Conservation (phyloP, 495 filamentous ascomycete species). For the Penicillium egyptiacum region DNA sequence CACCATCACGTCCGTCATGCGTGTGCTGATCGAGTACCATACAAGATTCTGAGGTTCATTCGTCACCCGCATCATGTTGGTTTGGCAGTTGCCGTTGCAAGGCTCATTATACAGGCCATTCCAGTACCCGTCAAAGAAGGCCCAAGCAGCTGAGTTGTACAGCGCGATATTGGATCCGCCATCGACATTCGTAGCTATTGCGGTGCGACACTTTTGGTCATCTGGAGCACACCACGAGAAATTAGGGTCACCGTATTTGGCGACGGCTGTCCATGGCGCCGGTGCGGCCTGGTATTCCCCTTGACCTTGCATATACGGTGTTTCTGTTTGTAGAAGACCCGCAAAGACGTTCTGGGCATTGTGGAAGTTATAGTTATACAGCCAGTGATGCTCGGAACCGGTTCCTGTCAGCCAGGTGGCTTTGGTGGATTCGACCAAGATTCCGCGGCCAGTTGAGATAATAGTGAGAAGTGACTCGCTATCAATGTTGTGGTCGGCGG, state of each 20-base stretch:
- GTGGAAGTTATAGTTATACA: slow-evolving; percentile 54
- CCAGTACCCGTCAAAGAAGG: slow-evolving; percentile 48
- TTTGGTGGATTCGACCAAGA: slow-evolving; percentile 48
- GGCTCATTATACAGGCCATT: slow-evolving; percentile 34
- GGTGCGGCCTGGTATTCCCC: slow-evolving; percentile 38
- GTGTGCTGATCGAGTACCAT: slow-evolving; percentile 47
- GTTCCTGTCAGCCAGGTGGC: slow-evolving; percentile 46
- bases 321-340: slow-evolving; percentile 46
- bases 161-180: slow-evolving; percentile 51
- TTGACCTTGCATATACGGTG: slow-evolving; percentile 48
- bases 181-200: slow-evolving; percentile 37
- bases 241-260: slow-evolving; percentile 44
- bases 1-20: slow-evolving; percentile 45
- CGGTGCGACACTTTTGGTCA: slow-evolving; percentile 43
- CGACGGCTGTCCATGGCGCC: slow-evolving; percentile 40
- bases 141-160: slow-evolving; percentile 56
- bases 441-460: slow-evolving; percentile 52
- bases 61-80: slow-evolving; percentile 43
- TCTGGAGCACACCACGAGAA: slow-evolving; percentile 37
- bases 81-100: slow-evolving; percentile 44
- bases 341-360: slow-evolving; percentile 49
- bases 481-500: slow-evolving; percentile 57
- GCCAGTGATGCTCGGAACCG: slow-evolving; percentile 49
- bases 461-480: slow-evolving; percentile 30
- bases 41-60: slow-evolving; percentile 32